Conservation (phyloP, 108 stramenopile genomes). For the Skeletonema marinoi region DNA sequence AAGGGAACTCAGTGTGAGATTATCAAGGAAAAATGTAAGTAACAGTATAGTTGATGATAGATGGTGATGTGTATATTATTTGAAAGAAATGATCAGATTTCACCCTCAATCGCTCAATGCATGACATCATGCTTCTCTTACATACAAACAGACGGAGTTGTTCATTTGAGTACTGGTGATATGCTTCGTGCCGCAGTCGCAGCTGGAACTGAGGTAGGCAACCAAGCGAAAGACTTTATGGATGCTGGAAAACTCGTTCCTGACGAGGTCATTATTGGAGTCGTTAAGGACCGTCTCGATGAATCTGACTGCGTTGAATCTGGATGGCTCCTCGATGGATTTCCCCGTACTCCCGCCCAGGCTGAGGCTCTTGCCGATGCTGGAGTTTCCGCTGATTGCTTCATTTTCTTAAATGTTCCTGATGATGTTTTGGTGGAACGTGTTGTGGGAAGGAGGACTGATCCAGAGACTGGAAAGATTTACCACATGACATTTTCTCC, state of each 20-base stretch:
- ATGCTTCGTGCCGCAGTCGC: constrained; percentile 77
- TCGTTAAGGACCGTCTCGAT: constrained; percentile 86
- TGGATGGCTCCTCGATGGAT: constrained; percentile 98
- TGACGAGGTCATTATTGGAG: constrained; percentile 94
- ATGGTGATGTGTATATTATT: too few relatives aligned
- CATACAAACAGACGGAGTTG: constrained; percentile 42
- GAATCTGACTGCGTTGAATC: constrained; percentile 79
- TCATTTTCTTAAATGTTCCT: constrained; percentile 94
- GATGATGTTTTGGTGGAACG: constrained; percentile 93
- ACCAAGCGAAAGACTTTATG: constrained; percentile 86
- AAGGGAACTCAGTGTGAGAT: constrained; percentile 87
- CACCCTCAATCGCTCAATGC: not conserved
- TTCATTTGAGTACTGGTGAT: constrained; percentile 83
- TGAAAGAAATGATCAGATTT: too few relatives aligned
- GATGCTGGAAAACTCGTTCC: constrained; percentile 94
- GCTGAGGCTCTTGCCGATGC: constrained; percentile 85
- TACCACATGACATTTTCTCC: constrained; percentile 96
- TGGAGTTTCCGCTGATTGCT: constrained; percentile 87
- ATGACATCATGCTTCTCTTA: not conserved
- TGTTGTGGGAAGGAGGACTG: constrained; percentile 94
- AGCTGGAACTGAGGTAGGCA: constrained; percentile 66
- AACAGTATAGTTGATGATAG: too few relatives aligned
- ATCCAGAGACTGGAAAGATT: constrained; percentile 95
- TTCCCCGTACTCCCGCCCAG: constrained; percentile 95
- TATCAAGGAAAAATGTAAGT: constrained; percentile 54